These are phyloP conservation scores for Tulasnella sp. DNA, from an alignment of 768 basidiomycete species.

Conservation along the genomic window DNA sequence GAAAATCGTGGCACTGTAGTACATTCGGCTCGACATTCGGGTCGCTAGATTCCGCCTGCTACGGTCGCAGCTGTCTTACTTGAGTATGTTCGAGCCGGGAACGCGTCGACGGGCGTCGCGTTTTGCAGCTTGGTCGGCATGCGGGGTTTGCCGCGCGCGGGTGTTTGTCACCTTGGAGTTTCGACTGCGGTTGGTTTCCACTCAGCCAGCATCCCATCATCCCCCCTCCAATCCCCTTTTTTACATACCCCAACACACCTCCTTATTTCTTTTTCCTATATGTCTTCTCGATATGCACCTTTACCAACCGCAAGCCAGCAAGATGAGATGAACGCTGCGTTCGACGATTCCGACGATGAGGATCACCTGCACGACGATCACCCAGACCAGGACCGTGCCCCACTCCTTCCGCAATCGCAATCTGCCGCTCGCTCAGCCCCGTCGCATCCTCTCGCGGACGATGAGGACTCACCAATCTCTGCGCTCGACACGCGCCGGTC, in stretches of 20 bases:
- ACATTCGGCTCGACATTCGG: no score
- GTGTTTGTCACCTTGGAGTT: neutral
- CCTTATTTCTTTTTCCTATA: slow-evolving; percentile 11
- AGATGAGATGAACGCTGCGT: slow-evolving; percentile 71
- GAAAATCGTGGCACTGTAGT: no score
- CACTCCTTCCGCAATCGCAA: slow-evolving; percentile 35
- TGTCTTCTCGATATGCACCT: slow-evolving; percentile 30
- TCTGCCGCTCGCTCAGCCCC: slow-evolving; percentile 23
- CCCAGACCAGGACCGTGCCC: slow-evolving; percentile 48
- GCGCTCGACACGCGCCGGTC: slow-evolving; percentile 17
- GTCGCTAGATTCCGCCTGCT: no score
- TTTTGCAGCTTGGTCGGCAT: neutral
- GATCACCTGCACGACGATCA: slow-evolving; percentile 44
- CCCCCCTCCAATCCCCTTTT: neutral
- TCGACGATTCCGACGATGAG: slow-evolving; percentile 68
- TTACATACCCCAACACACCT: neutral
- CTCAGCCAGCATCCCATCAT: slow-evolving; percentile 3
- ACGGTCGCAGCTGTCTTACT: no score
- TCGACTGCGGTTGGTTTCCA: neutral
- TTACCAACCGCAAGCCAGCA: slow-evolving; percentile 28
- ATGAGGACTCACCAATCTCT: slow-evolving; percentile 30
- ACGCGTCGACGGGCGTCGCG: neutral
- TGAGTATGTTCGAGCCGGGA: neutral
- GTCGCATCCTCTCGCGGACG: slow-evolving; percentile 36
- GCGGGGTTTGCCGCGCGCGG: neutral